Conservation (phyloP, 2,329 filamentous ascomycete species). For the Xylariaceae sp. region DNA sequence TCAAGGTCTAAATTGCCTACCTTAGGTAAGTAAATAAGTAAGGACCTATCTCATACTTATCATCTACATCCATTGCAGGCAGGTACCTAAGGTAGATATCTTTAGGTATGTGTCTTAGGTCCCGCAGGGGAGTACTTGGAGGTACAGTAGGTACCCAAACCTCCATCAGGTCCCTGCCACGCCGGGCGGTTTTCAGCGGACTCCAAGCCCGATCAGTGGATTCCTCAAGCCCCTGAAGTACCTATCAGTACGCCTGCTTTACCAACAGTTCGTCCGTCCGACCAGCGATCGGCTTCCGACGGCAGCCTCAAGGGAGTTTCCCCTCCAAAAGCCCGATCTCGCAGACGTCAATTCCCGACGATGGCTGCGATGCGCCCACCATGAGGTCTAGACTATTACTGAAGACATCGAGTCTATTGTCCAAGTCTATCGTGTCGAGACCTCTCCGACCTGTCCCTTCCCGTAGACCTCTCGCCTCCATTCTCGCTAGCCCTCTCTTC, state of each 20-base stretch:
- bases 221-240: too few relatives aligned
- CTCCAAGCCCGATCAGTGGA: neutral
- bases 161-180: too few relatives aligned
- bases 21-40: neutral
- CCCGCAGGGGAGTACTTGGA: too few relatives aligned
- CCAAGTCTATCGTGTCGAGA: conserved; percentile 6
- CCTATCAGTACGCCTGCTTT: too few relatives aligned
- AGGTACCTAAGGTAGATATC: neutral
- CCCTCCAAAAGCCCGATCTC: conserved; percentile 18
- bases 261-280: too few relatives aligned
- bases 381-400: conserved; percentile 25
- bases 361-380: conserved; percentile 15
- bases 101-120: too few relatives aligned
- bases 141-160: too few relatives aligned
- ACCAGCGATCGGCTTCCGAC: neutral
- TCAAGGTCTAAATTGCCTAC: neutral
- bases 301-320: too few relatives aligned
- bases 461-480: conserved; percentile 8
- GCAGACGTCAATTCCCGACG: conserved; percentile 12
- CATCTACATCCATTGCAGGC: too few relatives aligned
- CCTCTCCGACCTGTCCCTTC: conserved; percentile 1
- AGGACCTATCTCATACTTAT: too few relatives aligned
- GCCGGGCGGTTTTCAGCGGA: too few relatives aligned
- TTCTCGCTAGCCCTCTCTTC: conserved; percentile 7
- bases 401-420: conserved; percentile 16